Evolutionary conservation across 2,329 filamentous ascomycete species (phyloP).

Genomic region (Paracamarosporium sp.): DNA sequence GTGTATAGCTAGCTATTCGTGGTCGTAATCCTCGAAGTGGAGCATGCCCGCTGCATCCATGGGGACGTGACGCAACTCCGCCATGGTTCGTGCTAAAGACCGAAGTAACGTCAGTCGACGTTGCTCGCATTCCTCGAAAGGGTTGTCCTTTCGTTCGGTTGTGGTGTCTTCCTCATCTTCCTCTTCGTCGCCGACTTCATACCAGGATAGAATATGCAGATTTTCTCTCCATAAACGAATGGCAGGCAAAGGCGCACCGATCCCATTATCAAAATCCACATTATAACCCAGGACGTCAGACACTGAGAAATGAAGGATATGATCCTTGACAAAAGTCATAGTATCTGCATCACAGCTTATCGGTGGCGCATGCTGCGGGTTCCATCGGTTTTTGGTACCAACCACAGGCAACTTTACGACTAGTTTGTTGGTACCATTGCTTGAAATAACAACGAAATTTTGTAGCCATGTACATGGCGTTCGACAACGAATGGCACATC

Average conservation of each 20-base stretch:
- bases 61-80: slow-evolving; percentile 10
- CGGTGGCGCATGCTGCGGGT: slow-evolving; percentile 9
- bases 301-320: slow-evolving; percentile 9
- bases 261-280: slow-evolving; percentile 16
- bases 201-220: slow-evolving; percentile 10
- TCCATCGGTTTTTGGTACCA: slow-evolving; percentile 15
- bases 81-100: slow-evolving; percentile 9
- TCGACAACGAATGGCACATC: neutral
- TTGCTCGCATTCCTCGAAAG: neutral
- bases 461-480: neutral
- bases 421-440: neutral
- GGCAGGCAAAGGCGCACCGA: slow-evolving; percentile 17
- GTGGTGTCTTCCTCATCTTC: neutral
- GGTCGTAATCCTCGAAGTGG: neutral
- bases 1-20: neutral
- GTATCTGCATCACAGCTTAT: slow-evolving; percentile 11
- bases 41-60: slow-evolving; percentile 18
- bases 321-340: slow-evolving; percentile 13
- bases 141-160: neutral
- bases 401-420: slow-evolving; percentile 11
- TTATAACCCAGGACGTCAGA: slow-evolving; percentile 18
- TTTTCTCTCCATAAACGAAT: slow-evolving; percentile 7
- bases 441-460: neutral
- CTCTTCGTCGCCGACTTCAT: neutral
- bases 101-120: slow-evolving; percentile 13